Base-by-base conservation (phyloP, 2,329 filamentous ascomycete genomes). In the Ophiostoma fasciatum region DNA sequence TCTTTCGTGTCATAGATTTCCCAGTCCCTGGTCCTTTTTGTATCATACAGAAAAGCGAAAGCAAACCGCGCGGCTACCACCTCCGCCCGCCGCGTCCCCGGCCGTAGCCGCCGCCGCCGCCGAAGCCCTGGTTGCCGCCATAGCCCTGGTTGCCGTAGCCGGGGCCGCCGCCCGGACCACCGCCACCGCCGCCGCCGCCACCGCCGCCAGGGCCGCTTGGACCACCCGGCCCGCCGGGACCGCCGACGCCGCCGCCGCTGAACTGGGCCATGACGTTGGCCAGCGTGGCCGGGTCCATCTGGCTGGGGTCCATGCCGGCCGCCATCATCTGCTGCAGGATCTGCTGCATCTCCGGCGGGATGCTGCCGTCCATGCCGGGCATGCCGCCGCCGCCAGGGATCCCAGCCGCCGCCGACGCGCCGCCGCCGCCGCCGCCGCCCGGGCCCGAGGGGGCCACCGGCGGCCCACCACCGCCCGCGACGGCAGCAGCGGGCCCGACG, bases 291-390 rank as follows among this genome's bases (percentile, higher is more conserved):
- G 71, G 66, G 42, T 78, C 74, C 71, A 78, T 76, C 55, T 78
- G 73, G 42, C 63, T 72, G 28, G 72, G 71, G 44, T 78, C 74
- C 60, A 78, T 72, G 17, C 73, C 74, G 1, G 63, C 62, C 1
- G 67, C 63, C 67, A 78, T 76, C 71, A 78, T 76, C 53, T 78
- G 72, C 53, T 78, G 73, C 70, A 78, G 74, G 68, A 78, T 74
- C 31, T 63, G 61, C 51, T 78, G 73, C 69, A 78, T 77, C 50
- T 78, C 74, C 0, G 72, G 66, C 4, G 71, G 58, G 54, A 77
- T 71, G n/a, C 68, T 17, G n/a, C 31, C 31, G 7, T 10, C 12
- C 32, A 34, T 34, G 10, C 77, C 72, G 67, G 74, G 52, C 62
- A 68, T 66, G 3, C 54, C 51, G n/a, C 10, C 15, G 13, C 14